These are phyloP conservation scores for Anthostomella pinea DNA, from an alignment of 2,329 filamentous ascomycete species.

Conservation along the genomic window DNA sequence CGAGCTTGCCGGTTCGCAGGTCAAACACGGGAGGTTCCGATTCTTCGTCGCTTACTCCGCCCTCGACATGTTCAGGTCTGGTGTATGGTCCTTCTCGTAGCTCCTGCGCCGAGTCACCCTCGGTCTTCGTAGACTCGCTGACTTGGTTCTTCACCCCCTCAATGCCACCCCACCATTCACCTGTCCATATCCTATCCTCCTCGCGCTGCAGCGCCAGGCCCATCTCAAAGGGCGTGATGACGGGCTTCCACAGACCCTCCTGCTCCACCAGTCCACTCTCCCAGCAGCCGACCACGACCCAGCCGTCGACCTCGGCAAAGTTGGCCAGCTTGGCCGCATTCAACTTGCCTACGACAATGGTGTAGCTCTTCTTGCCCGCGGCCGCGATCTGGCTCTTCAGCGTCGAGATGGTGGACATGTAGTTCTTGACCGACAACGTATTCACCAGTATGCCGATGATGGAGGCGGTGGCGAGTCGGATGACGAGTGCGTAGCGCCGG, in stretches of 20 bases:
- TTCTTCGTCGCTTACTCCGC: conserved; percentile 59
- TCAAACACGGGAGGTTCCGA: conserved; percentile 89
- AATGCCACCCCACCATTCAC: conserved; percentile 86
- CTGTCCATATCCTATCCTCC: conserved; percentile 76
- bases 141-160: conserved; percentile 57
- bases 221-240: conserved; percentile 94
- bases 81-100: conserved; percentile 8
- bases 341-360: conserved; percentile 93
- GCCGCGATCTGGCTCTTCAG: conserved; percentile 69
- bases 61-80: conserved; percentile 32
- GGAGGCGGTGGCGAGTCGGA: conserved; percentile 73
- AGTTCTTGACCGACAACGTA: conserved; percentile 88
- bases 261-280: conserved; percentile 91
- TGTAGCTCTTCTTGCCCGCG: conserved; percentile 92
- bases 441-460: conserved; percentile 95
- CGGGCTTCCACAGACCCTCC: conserved; percentile 80
- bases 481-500: conserved; percentile 83
- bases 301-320: conserved; percentile 91
- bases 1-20: conserved; percentile 79
- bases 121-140: conserved; percentile 24
- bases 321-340: conserved; percentile 96
- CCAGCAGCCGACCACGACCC: conserved; percentile 98
- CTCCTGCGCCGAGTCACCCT: conserved; percentile 14
- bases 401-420: conserved; percentile 74
- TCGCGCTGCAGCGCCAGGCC: conserved; percentile 74